Evolutionary conservation across 225 moss, liverwort and hornwort genomes (phyloP), one percentile per base, ranked within the genome.

Genomic region (Polytrichum formosum): DNA sequence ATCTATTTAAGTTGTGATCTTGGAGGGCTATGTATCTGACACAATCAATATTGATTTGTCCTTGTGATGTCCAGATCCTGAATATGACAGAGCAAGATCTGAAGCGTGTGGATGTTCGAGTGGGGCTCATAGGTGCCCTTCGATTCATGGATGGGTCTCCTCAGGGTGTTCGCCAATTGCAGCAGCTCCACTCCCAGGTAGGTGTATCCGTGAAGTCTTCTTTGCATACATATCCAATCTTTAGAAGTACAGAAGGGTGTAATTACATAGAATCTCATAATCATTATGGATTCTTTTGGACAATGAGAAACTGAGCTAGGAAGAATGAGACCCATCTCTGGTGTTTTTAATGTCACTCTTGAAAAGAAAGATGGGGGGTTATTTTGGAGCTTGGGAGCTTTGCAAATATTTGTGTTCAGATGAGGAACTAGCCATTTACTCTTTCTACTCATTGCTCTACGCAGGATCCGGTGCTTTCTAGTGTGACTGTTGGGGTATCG

Each of bases 31-130:
- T 46, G 46, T 46, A 46, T 46, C 46, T 35, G 31, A 64, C 4
- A 23, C 22, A 21, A 64, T 35, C 18, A 37, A 74, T 66, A 56
- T 62, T 61, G 54, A 63, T 67, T 18, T 66, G 70, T 73, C 54
- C 30, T 69, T 80, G 53, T 77, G 74, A 70, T 64, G 66, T 83
- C 72, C 88, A 97, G 97, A 86, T 98, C 61, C 92, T 94, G 65
- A 98, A 98, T 67, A 91, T 98, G 92, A 98, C 94, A 46, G 97
- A 98, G 76, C 97, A 94, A 78, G 97, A 98, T 76, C 84, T 98
- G 63, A 87, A 81, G 73, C 88, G 97, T 37, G 92, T 94, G 55
- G 97, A 98, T 82, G 87, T 98, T 23, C 94, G 94, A 54, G 94
- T 98, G 72, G 97, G 97, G 59, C 75, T 98, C 58, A 87, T 88